Evolutionary conservation across 2,329 filamentous ascomycete genomes (phyloP).

Genomic region (Pseudocercospora cruenta): DNA sequence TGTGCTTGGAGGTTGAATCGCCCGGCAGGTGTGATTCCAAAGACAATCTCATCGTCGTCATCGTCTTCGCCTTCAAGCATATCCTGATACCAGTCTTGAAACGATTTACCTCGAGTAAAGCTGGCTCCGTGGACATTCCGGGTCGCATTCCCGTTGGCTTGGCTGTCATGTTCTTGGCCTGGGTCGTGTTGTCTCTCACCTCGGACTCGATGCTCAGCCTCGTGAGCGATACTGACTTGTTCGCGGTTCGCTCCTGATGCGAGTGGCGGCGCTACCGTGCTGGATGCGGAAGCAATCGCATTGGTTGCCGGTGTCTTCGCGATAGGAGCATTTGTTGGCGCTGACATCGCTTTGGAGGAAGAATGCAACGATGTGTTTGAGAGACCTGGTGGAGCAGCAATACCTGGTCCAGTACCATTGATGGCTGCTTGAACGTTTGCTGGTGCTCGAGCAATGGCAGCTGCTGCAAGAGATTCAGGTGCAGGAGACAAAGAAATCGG

Average conservation of each 20-base stretch:
- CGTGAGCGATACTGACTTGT: not conserved
- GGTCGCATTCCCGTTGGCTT: not conserved
- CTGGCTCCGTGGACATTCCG: not conserved
- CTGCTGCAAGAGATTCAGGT: not conserved
- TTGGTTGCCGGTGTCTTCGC: not conserved
- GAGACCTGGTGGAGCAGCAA: not conserved
- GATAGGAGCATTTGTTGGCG: not conserved
- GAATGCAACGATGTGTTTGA: not conserved
- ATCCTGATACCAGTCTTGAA: not conserved
- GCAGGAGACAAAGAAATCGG: not conserved
- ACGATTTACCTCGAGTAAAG: not conserved
- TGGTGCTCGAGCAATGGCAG: not conserved
- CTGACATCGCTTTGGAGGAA: not conserved
- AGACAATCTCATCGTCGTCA: not conserved
- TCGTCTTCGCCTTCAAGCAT: not conserved
- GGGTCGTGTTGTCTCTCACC: not conserved
- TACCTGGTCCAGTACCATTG: not conserved
- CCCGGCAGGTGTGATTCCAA: not conserved
- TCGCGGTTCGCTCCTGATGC: not conserved
- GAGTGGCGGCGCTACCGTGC: not conserved
- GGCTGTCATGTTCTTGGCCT: not conserved
- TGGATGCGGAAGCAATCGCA: not conserved
- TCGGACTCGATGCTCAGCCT: not conserved
- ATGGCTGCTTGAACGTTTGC: not conserved
- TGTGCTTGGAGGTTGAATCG: not conserved